These are phyloP conservation scores for Arthrobotrys sinensis DNA, from an alignment of 2,329 filamentous ascomycete genomes.

Conservation along the genomic window DNA sequence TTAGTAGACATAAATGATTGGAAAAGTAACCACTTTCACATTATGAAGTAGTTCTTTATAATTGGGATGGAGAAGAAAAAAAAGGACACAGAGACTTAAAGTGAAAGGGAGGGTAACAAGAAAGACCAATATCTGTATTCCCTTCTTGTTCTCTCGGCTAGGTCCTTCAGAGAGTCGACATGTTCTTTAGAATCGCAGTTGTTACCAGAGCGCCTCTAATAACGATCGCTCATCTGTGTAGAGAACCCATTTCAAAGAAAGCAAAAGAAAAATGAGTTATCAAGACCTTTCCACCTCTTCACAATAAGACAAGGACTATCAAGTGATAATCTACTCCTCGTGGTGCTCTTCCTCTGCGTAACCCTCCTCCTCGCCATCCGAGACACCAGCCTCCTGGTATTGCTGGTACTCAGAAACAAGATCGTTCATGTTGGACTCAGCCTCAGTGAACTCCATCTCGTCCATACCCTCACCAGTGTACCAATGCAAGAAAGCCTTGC, in stretches of 20 bases:
- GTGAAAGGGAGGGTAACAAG: not conserved
- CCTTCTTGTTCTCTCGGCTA: constrained; percentile 1
- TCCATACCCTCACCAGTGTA: constrained; percentile 99
- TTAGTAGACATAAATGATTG: constrained; percentile 41
- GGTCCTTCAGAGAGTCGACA: not conserved
- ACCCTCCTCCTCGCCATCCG: constrained; percentile 97
- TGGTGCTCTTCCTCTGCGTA: constrained; percentile 83
- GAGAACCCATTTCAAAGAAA: constrained; percentile 24
- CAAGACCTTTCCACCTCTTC: constrained; percentile 38
- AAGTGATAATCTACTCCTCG: constrained; percentile 75
- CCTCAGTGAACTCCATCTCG: constrained; percentile 99
- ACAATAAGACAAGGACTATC: constrained; percentile 68
- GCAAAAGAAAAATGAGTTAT: constrained; percentile 17
- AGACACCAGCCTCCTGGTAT: constrained; percentile 98
- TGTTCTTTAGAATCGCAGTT: constrained; percentile 1
- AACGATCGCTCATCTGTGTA: not conserved
- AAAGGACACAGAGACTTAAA: not conserved
- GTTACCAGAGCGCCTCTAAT: not conserved
- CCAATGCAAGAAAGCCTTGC: constrained; percentile 99
- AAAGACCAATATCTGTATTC: constrained; percentile 7
- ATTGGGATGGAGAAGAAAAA: not conserved
- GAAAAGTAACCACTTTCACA: constrained; percentile 16
- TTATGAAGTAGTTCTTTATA: constrained; percentile 3
- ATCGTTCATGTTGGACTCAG: constrained; percentile 99
- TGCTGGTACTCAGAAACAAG: constrained; percentile 99